Base-by-base conservation (phyloP, 2,329 filamentous ascomycete genomes). In the Ceratocystis cubensis region DNA sequence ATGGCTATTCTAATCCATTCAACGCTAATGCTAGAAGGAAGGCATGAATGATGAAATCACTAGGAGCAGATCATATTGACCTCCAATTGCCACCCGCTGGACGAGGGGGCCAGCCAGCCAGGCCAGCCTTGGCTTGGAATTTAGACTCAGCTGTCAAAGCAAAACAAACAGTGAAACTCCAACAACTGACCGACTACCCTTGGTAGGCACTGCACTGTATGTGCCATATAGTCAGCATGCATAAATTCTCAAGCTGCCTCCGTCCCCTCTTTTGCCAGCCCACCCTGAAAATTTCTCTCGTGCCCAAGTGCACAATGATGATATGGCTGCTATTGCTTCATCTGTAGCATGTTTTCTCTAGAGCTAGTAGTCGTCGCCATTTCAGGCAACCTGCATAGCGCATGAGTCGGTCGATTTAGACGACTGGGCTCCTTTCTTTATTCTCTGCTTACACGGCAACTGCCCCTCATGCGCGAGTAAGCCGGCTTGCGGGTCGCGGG, bases 71-170 rank as follows among this genome's bases (percentile, higher is more conserved):
- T 41, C 37, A 41, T 41, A 3, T 41, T 41, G 3, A 41, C 37
- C 10, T 41, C 10, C 37, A 41, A 15, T 41, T 15, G 37, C 37
- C 10, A 41, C 37, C 37, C 37, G 37, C 37, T 41, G 37, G 37
- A 5, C 10, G 10, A 41, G 22, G 37, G 13, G 10, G 10, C 37
- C 37, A 41, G 37, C 37, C 22, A 22, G 22, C 2, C 22, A 22
- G 10, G 25, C 22, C 28, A 8, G 5, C 15, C n/a, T 37, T 22
- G 28, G 28, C 25, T 20, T 59, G 56, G 56, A 59, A 59, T 59
- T 30, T 37, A 37, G 25, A 37, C 56, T 59, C 56, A 59, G 28
- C 56, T 59, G 56, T 37, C 56, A 59, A 59, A 59, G 28, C 28
- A 41, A 41, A 41, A 41, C 56, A 30, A 7, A 25, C 20, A 4